Conservation (phyloP, 306 rosid species). For the Pterocarpus santalinus region DNA sequence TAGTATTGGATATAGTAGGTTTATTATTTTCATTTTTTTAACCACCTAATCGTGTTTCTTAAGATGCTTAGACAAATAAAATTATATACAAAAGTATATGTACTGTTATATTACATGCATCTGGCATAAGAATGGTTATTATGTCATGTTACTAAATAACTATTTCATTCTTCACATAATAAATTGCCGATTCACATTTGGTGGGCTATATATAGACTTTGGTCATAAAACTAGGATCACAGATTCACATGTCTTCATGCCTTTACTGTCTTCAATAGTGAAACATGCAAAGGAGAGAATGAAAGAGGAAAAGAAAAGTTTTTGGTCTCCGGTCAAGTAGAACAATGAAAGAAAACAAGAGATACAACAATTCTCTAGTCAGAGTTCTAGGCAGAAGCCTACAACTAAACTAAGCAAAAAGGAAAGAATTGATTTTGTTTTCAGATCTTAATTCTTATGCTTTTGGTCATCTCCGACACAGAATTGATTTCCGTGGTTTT, state of each 20-base stretch:
- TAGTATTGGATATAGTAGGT: background rate
- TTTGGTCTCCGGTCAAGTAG: background rate
- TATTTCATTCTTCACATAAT: constrained; percentile 2
- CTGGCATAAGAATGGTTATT: background rate
- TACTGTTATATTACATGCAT: constrained; percentile 8
- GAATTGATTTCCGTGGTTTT: background rate
- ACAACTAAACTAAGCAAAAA: background rate
- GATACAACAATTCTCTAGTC: background rate
- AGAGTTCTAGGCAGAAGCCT: background rate
- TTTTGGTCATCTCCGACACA: background rate
- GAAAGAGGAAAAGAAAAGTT: background rate
- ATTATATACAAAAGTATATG: background rate
- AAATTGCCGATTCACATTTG: constrained; percentile 11
- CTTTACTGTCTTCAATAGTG: constrained; percentile 16
- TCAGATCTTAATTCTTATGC: background rate
- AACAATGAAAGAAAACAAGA: background rate
- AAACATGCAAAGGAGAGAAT: background rate
- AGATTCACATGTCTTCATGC: background rate
- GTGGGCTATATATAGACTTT: background rate
- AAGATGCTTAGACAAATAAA: background rate
- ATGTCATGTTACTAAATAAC: constrained; percentile 7
- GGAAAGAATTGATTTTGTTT: background rate
- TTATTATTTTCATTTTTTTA: constrained; percentile 1
- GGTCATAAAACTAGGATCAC: constrained; percentile 6
- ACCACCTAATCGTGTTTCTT: background rate